Evolutionary conservation across 2,329 filamentous ascomycete species (phyloP), one percentile per base, ranked within the genome.

Genomic region (Colletotrichum nymphaeae): DNA sequence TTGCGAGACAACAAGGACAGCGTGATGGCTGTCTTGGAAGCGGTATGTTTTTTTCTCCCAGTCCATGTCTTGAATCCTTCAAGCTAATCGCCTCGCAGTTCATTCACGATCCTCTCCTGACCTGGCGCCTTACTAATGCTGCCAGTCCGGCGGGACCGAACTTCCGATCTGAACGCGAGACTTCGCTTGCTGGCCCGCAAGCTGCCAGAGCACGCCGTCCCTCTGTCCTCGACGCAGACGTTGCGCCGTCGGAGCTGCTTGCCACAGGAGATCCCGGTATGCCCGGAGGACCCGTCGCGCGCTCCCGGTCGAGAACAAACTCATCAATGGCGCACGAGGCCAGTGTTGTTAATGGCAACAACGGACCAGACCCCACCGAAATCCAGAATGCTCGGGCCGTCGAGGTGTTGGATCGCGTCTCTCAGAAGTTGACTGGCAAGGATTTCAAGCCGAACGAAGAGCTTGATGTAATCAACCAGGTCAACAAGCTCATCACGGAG

Each of bases 101-200:
- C 85, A 98, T 99, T 77, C 97, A 99, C 81, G 97, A 99, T 82
- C 97, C 97, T n/a, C 90, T 99, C 55, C 93, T 99, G 67, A 99
- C 95, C 62, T 99, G 97, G 97, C 93, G 97, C 78, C 90, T 99
- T 49, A 93, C 90, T 37, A 91, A 88, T 67, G 88, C 89, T 11
- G 86, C 88, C 11, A 92, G 89, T 35, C 91, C 92, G 1, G 82
- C 89, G 14, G 92, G 92, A 0, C 92, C 92, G 57, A 92, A 92
- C 80, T 94, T 93, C 86, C 84, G 85, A 63, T 89, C 89, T 2
- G 90, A 92, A 74, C 86, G 88, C 32, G 90, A 92, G 67, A 81
- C 86, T 19, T 87, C 88, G 22, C 79, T 92, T 28, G 85, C 80
- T 1, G 88, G 85, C 1, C 84, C 85, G 1, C 82, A 81, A 35